Evolutionary conservation across 1,139 yeast species (phyloP).

Genomic region (Kurtzmaniella natalensis): DNA sequence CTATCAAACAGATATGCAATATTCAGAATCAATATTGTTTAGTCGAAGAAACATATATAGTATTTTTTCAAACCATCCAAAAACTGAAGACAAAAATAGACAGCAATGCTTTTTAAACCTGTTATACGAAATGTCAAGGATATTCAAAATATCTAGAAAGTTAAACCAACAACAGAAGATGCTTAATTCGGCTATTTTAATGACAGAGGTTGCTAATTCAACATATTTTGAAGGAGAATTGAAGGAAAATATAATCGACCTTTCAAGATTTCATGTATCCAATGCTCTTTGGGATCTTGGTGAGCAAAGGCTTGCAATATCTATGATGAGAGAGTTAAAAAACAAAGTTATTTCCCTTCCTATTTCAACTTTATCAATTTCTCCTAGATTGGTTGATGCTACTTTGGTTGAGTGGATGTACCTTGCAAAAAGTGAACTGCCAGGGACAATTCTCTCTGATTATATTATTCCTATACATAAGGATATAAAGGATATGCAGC

Average conservation of each 20-base stretch:
- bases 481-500: constrained; percentile 14
- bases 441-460: constrained; percentile 50
- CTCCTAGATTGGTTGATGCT: constrained; percentile 35
- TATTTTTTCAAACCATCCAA: constrained; percentile 26
- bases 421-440: constrained; percentile 63
- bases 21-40: constrained; percentile 37
- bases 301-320: constrained; percentile 50
- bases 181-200: constrained; percentile 44
- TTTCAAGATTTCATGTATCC: constrained; percentile 49
- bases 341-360: constrained; percentile 18
- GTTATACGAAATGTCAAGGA: constrained; percentile 37
- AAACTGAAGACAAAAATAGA: constrained; percentile 3
- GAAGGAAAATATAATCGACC: constrained; percentile 14
- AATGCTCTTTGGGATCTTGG: constrained; percentile 57
- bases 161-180: constrained; percentile 41
- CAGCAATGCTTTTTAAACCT: constrained; percentile 22
- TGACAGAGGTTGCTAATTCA: constrained; percentile 33
- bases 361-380: constrained; percentile 18
- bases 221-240: constrained; percentile 11
- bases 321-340: constrained; percentile 32
- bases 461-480: constrained; percentile 48
- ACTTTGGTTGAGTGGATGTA: constrained; percentile 69
- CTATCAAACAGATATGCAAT: constrained; percentile 24
- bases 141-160: constrained; percentile 35
- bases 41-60: constrained; percentile 36